phyloP scores from a whole-genome alignment of 805 yeast genomes.

The Soucietia sequanensis region DNA sequence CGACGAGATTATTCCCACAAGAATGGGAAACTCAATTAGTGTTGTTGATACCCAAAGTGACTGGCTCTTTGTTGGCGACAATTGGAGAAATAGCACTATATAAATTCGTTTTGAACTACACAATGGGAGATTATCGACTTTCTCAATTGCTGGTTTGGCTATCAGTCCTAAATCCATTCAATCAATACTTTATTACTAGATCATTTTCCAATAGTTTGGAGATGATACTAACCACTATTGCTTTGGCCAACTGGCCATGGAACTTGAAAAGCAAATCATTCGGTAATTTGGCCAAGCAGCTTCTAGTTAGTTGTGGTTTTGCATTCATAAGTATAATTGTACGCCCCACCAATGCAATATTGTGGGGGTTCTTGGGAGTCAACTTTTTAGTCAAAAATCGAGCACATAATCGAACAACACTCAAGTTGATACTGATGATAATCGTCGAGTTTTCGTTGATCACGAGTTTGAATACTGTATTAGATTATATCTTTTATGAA shows the following conservation, averaged over 20 bases:
- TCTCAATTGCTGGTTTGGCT: conserved; percentile 41
- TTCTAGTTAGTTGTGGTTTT: conserved; percentile 41
- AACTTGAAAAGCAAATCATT: conserved; percentile 11
- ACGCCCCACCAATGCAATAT: conserved; percentile 78
- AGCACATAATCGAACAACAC: too few relatives aligned
- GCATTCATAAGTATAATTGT: conserved; percentile 67
- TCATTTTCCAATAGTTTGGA: conserved; percentile 87
- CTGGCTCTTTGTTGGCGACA: conserved; percentile 70
- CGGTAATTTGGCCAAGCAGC: conserved; percentile 3
- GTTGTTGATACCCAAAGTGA: conserved; percentile 56
- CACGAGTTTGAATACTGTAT: conserved; percentile 32
- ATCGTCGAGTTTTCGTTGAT: conserved; percentile 21
- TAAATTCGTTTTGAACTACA: conserved; percentile 40
- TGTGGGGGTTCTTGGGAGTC: conserved; percentile 70
- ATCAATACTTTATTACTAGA: conserved; percentile 77
- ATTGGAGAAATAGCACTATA: conserved; percentile 65
- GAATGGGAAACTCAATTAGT: conserved; percentile 38
- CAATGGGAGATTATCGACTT: conserved; percentile 31
- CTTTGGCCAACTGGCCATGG: conserved; percentile 76
- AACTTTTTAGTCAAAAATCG: conserved; percentile 19
- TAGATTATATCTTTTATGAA: conserved; percentile 65
- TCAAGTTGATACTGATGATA: conserved; percentile 16
- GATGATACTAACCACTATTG: conserved; percentile 63
- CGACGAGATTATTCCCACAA: conserved; percentile 23
- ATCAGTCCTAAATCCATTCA: conserved; percentile 68